Evolutionary conservation across 345 rosid genomes (phyloP), one percentile per base, ranked within the genome.

Genomic region (Heritiera littoralis): DNA sequence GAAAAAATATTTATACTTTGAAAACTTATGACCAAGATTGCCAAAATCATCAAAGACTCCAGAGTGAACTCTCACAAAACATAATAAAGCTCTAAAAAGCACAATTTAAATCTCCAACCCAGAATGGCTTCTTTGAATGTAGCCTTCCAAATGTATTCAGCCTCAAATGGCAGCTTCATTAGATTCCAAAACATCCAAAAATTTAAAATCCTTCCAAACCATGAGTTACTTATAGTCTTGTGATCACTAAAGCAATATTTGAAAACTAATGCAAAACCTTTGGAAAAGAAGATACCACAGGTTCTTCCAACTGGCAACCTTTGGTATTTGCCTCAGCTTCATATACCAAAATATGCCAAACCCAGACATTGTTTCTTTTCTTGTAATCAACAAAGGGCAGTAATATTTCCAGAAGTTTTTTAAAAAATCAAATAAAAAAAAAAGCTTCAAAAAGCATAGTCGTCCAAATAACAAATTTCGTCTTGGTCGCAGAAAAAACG

Each of bases 31-130:
- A 52, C 11, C 13, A 72, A 3, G 23, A 28, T 52, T 23, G 20
- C 59, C 74, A 71, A 71, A 71, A 46, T 70, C 41, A 71, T 10
- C 45, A 30, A 30, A 70, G 58, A 43, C 54, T 65, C 28, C 5
- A 8, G 38, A 20, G 18, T 20, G 8, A 68, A 68, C 72, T 68
- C 72, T 45, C 15, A 49, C 5, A 3, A 46, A 68, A 68, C 73
- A 68, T 46, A 45, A 13, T 0, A 46, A 69, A 11, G 54, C 18
- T 45, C 52, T 10, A 68, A 11, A 67, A 68, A 68, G 55, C 7
- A 20, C 40, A 69, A 69, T 69, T 23, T 46, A 69, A 2, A 48
- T 49, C 58, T 14, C 20, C 28, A 49, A 28, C 11, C 38, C 71
- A 40, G 71, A n/a, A 66, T 9, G 51, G 18, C 51, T 18, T 66